These are phyloP conservation scores for Ceratorhiza oryzae-sativae DNA, from an alignment of 1,284 basidiomycete genomes.

Conservation along the genomic window DNA sequence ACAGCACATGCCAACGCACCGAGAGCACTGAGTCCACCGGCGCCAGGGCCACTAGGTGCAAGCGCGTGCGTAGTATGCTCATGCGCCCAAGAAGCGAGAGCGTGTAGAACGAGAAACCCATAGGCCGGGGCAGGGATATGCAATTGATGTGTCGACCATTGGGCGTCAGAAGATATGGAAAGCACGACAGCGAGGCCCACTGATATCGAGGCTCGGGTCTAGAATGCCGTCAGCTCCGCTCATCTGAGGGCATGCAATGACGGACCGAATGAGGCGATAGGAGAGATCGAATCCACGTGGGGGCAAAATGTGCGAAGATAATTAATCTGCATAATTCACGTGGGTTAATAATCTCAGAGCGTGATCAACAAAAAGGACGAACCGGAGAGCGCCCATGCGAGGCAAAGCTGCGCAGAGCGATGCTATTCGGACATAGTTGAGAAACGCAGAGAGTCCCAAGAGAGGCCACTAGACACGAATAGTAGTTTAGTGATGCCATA, in stretches of 20 bases:
- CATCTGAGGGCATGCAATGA: slow-evolving; percentile 11
- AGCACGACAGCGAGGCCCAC: slow-evolving; percentile 29
- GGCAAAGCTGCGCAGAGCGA: slow-evolving; percentile 34
- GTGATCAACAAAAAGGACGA: slow-evolving; percentile 56
- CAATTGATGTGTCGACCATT: slow-evolving; percentile 16
- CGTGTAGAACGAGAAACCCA: slow-evolving; percentile 27
- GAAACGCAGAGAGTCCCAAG: slow-evolving; percentile 25
- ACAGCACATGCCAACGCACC: slow-evolving; percentile 39
- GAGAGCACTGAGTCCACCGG: slow-evolving; percentile 12
- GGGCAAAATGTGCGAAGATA: slow-evolving; percentile 70
- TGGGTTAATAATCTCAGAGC: background rate
- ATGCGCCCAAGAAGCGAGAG: slow-evolving; percentile 31
- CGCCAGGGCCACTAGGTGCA: slow-evolving; percentile 25
- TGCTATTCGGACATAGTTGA: slow-evolving; percentile 34
- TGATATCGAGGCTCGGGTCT: slow-evolving; percentile 23
- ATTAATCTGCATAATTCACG: slow-evolving; percentile 58
- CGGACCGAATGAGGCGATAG: slow-evolving; percentile 59
- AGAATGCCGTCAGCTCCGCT: background rate
- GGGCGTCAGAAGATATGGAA: slow-evolving; percentile 37
- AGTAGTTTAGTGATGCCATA: background rate
- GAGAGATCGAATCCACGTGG: slow-evolving; percentile 65
- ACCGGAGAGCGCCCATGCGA: slow-evolving; percentile 27
- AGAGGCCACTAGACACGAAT: slow-evolving; percentile 21
- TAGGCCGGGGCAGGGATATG: slow-evolving; percentile 37
- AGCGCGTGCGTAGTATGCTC: slow-evolving; percentile 27